Evolutionary conservation across 1,284 basidiomycete genomes (phyloP), one percentile per base, ranked within the genome.

Genomic region (Moesziomyces sp.): DNA sequence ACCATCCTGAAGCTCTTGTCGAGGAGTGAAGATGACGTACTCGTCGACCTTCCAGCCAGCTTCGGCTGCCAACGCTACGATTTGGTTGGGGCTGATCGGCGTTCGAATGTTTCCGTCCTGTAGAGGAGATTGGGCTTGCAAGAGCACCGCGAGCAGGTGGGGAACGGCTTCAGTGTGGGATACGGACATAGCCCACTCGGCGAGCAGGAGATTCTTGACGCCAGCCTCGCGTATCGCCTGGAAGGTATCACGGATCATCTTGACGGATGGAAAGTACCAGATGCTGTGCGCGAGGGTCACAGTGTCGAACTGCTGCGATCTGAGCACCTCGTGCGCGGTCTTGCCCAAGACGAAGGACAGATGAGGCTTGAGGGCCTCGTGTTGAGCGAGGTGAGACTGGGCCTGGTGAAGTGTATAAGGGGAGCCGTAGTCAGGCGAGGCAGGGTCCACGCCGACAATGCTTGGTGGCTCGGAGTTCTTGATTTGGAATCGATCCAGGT

Each of bases 361-460:
- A 46, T 58, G 24, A 11, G 11, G 11, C 21, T 24, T 14, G n/a
- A 58, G 10, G 2, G n/a, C 23, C 13, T 30, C 6, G 6, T 52
- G n/a, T 16, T 48, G 26, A 10, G 46, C 38, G 10, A 65, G 55
- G 14, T 55, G 19, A 24, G 47, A 49, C 49, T 66, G 64, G 1
- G 64, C 64, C 49, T 66, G 64, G 23, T 57, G 45, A 19, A 66
- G 49, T 14, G 64, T 66, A 16, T 57, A 66, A 3, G 64, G 64
- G 5, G 58, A 19, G 16, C 64, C 64, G 26, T 66, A 66, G 24
- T 47, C 49, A 3, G 49, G 42, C 10, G 46, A 46, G 3, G 53
- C 64, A 9, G 64, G 57, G 23, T 66, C 64, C 0, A 66, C 58
- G 18, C 64, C 64, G 26, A 44, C 18, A 4, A 66, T 34, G 9